Base-by-base conservation (phyloP, 805 yeast species). In the Metschnikowia proteae region DNA sequence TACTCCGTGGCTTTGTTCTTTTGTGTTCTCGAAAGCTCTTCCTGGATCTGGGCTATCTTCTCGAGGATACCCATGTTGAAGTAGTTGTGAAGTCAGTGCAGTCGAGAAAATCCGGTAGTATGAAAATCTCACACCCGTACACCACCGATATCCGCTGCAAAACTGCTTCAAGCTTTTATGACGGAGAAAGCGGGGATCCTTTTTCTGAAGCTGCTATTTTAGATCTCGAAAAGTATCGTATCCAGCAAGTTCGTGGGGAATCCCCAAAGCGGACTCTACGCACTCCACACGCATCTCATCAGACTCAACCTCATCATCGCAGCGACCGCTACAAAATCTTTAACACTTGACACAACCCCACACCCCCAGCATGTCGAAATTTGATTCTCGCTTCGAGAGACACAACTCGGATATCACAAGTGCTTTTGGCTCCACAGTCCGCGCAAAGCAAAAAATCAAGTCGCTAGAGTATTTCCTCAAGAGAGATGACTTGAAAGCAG, bases 1-100 rank as follows among this genome's bases (percentile, higher is more conserved):
- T 94, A 91, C 73, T 92, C 98, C 0, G 99, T 92, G 54, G 99
- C 98, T 70, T 92, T 92, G 64, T 92, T 92, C 74, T 94, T 92
- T 65, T 92, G 99, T 30, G 99, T 92, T 53, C 97, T 79, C 31
- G 96, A 81, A 76, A 92, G 83, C 67, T 92, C 99, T 70, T 84
- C 89, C 70, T 91, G 96, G 69, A 92, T 90, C 70, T 84, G 88
- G 51, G 83, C 83, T 59, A 90, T 90, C 63, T 88, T 90, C 54
- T 89, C 96, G 31, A 62, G 57, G 23, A 56, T 53, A 22, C 61
- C 61, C 61, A 58, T 58, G 28, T 30, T 40, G 36, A 31, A 40
- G 38, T 38, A 13, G 22, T 10, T 42, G 38, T 13, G 29, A 10
- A 13, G 9, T 29, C n/a, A 6, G 17, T 17, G 17, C 17, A 29